Evolutionary conservation across 345 rosid genomes (phyloP).

Genomic region (Salix exigua): DNA sequence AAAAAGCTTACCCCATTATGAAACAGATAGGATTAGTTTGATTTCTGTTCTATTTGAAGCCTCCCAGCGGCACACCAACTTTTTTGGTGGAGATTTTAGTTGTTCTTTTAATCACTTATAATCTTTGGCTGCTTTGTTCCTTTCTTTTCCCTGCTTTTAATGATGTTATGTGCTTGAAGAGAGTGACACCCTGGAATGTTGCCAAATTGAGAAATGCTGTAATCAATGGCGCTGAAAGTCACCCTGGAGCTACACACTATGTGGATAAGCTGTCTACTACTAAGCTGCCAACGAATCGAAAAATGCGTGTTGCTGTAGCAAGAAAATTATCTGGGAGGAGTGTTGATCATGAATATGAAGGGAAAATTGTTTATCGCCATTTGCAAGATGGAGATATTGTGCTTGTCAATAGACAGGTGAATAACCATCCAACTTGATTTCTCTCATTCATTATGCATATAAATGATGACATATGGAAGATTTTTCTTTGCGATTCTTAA

Average conservation of each 20-base stretch:
- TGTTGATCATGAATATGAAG: slow-evolving; percentile 60
- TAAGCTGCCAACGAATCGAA: slow-evolving; percentile 45
- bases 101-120: background rate
- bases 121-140: background rate
- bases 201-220: slow-evolving; percentile 67
- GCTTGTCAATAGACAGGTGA: slow-evolving; percentile 96
- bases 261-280: slow-evolving; percentile 58
- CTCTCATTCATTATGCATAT: background rate
- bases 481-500: background rate
- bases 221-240: slow-evolving; percentile 73
- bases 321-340: slow-evolving; percentile 70
- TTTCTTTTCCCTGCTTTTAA: background rate
- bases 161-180: slow-evolving; percentile 39
- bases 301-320: slow-evolving; percentile 60
- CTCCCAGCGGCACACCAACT: background rate
- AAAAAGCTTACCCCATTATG: no score
- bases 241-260: slow-evolving; percentile 94
- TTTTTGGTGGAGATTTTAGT: background rate
- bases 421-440: background rate
- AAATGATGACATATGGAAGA: background rate
- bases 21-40: no score
- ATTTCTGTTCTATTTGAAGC: background rate
- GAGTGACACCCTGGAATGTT: slow-evolving; percentile 87
- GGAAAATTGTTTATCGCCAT: slow-evolving; percentile 84
- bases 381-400: slow-evolving; percentile 90